A percentile compares a stretch with the other conserved stretches of the same genome.
Evolutionary conservation across 805 yeast species (phyloP).

Genomic region (Schwanniomyces vanrijiae): DNA sequence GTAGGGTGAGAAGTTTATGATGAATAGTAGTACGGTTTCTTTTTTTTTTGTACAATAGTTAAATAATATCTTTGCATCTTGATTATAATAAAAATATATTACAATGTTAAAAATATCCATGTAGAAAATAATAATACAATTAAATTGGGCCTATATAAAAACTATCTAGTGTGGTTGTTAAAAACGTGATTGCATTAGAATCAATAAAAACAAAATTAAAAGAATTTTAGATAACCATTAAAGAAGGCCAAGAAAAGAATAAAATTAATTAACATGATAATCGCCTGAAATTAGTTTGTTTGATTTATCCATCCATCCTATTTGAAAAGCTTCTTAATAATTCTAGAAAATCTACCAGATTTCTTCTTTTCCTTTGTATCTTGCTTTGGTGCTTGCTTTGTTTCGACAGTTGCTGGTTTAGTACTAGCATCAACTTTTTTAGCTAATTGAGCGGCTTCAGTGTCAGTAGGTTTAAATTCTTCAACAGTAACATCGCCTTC

Average conservation of each 20-base stretch:
- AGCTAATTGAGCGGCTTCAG: slow-evolving; percentile 36
- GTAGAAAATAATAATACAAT: slow-evolving; percentile 2
- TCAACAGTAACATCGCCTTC: slow-evolving; percentile 39
- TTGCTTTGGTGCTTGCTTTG: slow-evolving; percentile 12
- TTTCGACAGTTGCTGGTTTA: slow-evolving; percentile 6
- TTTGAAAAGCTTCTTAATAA: slow-evolving; percentile 15
- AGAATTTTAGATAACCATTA: background rate
- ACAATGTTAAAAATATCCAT: background rate
- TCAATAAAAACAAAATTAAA: background rate
- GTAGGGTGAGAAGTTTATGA: background rate
- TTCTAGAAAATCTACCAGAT: slow-evolving; percentile 33
- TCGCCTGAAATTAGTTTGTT: background rate
- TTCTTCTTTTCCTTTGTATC: slow-evolving; percentile 29
- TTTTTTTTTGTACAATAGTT: slow-evolving; percentile 1
- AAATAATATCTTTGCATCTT: background rate
- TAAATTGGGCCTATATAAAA: background rate
- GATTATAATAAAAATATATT: background rate
- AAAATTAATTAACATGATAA: background rate
- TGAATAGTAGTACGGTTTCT: background rate
- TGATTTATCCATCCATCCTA: slow-evolving; percentile 3
- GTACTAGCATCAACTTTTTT: slow-evolving; percentile 26
- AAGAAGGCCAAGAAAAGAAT: background rate
- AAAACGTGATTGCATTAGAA: background rate
- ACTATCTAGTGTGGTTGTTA: background rate
- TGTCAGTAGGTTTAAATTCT: slow-evolving; percentile 41